Percentiles rank a stretch among this genome's conserved stretches.
phyloP scores from a whole-genome alignment of 2,329 filamentous ascomycete genomes.

The Botrytis pseudocinerea region DNA sequence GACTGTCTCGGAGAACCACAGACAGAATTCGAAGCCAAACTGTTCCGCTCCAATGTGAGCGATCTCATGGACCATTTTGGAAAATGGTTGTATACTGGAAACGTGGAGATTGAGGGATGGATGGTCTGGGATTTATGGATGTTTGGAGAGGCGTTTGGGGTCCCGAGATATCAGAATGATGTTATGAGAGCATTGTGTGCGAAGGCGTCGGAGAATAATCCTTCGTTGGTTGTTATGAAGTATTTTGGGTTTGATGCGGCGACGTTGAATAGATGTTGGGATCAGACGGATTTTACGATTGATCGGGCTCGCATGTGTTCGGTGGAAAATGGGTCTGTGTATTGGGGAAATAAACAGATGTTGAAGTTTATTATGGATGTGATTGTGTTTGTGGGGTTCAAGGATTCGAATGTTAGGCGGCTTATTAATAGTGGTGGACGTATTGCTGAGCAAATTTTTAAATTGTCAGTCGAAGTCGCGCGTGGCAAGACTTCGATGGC shows the following conservation, averaged over 20 bases:
- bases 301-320: not conserved
- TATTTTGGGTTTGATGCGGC: not conserved
- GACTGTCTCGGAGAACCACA: not conserved
- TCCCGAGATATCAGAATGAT: not conserved
- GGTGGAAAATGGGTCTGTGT: not conserved
- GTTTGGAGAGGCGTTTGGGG: not conserved
- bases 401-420: not conserved
- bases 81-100: conserved; percentile 1
- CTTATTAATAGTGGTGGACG: not conserved
- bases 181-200: not conserved
- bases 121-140: not conserved
- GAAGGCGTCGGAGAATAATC: not conserved
- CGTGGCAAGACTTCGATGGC: not conserved
- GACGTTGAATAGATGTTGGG: not conserved
- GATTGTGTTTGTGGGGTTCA: conserved; percentile 1
- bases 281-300: not conserved
- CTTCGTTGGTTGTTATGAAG: not conserved
- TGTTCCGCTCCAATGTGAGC: not conserved
- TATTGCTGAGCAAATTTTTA: not conserved
- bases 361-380: conserved; percentile 23
- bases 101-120: not conserved
- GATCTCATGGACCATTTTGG: conserved; percentile 4
- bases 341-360: conserved; percentile 23
- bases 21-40: not conserved
- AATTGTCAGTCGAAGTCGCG: not conserved